phyloP scores from a whole-genome alignment of 805 yeast species.

The Candida berthetii region DNA sequence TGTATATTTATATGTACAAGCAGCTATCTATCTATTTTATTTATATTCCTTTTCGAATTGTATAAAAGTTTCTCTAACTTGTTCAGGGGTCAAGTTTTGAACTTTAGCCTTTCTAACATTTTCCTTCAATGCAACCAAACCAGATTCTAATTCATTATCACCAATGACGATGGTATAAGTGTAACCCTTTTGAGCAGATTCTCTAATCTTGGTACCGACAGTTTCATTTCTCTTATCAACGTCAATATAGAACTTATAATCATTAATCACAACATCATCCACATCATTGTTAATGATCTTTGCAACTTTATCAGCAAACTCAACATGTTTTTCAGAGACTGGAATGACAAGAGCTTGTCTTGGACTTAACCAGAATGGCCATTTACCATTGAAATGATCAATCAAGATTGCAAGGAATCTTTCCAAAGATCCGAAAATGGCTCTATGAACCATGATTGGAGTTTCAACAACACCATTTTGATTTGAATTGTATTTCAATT shows the following conservation, averaged over 20 bases:
- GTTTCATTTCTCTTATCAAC: conserved; percentile 72
- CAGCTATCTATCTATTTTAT: too few relatives aligned
- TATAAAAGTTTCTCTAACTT: conserved; percentile 47
- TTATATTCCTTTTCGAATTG: conserved; percentile 3
- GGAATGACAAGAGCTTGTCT: conserved; percentile 96
- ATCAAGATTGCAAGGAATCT: conserved; percentile 98
- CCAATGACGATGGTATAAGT: conserved; percentile 83
- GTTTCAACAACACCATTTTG: conserved; percentile 63
- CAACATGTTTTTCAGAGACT: conserved; percentile 60
- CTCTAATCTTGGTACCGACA: conserved; percentile 73
- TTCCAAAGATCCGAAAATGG: conserved; percentile 96
- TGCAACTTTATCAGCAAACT: conserved; percentile 45
- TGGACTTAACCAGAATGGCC: conserved; percentile 99
- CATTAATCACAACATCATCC: conserved; percentile 45
- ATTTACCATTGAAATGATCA: conserved; percentile 97
- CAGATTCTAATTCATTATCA: conserved; percentile 64
- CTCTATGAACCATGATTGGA: conserved; percentile 99
- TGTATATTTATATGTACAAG: too few relatives aligned
- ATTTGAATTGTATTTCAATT: conserved; percentile 82
- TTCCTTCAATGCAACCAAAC: conserved; percentile 58
- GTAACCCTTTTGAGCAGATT: conserved; percentile 69
- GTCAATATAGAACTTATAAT: conserved; percentile 65
- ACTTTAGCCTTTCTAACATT: conserved; percentile 40
- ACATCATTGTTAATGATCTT: conserved; percentile 38
- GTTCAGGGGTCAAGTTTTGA: conserved; percentile 37